These are phyloP conservation scores for Penicillium samsonianum DNA, from an alignment of 495 filamentous ascomycete genomes.

Conservation along the genomic window DNA sequence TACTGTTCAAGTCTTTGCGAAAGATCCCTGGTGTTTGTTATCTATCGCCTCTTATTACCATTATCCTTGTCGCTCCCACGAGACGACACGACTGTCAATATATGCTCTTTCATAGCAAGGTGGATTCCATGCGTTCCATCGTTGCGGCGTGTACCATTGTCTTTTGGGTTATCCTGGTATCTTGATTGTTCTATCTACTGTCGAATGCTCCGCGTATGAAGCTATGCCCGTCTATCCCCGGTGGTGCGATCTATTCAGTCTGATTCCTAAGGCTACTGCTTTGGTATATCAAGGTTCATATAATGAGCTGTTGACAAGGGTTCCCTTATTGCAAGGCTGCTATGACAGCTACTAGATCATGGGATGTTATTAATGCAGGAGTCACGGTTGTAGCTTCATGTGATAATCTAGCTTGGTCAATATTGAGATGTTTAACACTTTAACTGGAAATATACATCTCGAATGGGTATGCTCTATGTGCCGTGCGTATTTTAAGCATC, in stretches of 20 bases:
- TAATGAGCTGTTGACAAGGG: not conserved
- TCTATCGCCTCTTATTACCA: constrained; percentile 24
- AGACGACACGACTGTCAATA: constrained; percentile 35
- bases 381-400: not conserved
- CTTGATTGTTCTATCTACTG: not conserved
- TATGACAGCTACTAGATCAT: not conserved
- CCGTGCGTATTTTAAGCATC: not conserved
- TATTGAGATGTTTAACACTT: not conserved
- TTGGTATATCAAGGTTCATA: not conserved
- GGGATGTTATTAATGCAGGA: too few relatives aligned
- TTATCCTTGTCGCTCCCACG: constrained; percentile 23
- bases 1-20: constrained; percentile 17
- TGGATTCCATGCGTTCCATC: constrained; percentile 13
- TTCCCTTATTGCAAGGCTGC: not conserved
- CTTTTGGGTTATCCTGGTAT: not conserved
- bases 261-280: not conserved
- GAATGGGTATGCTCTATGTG: constrained; percentile 3
- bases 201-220: not conserved
- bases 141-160: constrained; percentile 2
- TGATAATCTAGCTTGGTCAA: not conserved
- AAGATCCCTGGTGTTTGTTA: constrained; percentile 24
- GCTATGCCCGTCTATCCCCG: not conserved
- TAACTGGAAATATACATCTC: not conserved
- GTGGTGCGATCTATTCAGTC: not conserved
- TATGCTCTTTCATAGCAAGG: constrained; percentile 25